Percentiles rank a stretch among this genome's conserved stretches.
phyloP scores from a whole-genome alignment of 371 early-diverging fungal genomes.

The Mortierella sp. region DNA sequence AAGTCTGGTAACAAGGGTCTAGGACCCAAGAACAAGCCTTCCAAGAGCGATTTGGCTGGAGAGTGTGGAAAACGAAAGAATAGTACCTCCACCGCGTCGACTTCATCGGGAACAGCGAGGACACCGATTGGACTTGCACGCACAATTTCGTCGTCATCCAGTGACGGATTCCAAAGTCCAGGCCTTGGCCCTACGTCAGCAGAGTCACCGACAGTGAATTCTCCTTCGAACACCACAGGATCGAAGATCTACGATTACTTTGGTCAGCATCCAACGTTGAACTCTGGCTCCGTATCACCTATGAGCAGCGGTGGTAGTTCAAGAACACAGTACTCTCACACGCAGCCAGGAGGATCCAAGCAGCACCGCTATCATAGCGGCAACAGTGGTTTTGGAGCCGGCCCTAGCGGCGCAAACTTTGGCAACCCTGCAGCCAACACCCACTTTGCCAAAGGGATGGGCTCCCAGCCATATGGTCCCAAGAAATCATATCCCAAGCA shows the following conservation, averaged over 20 bases:
- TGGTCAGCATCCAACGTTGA: slow-evolving; percentile 22
- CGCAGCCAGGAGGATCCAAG: slow-evolving; percentile 20
- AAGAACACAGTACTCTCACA: slow-evolving; percentile 15
- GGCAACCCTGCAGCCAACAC: slow-evolving; percentile 18
- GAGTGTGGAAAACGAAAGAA: slow-evolving; percentile 44
- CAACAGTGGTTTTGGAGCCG: slow-evolving; percentile 28
- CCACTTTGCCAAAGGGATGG: slow-evolving; percentile 31
- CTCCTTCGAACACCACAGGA: slow-evolving; percentile 25
- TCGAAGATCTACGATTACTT: slow-evolving; percentile 42
- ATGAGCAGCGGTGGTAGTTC: slow-evolving; percentile 42
- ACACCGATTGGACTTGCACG: slow-evolving; percentile 34
- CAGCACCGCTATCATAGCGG: slow-evolving; percentile 17
- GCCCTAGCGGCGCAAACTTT: slow-evolving; percentile 19
- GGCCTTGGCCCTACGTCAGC: slow-evolving; percentile 11
- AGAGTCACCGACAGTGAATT: slow-evolving; percentile 36
- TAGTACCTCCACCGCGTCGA: slow-evolving; percentile 30
- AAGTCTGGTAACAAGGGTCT: slow-evolving; percentile 13
- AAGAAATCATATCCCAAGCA: slow-evolving; percentile 24
- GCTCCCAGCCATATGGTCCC: slow-evolving; percentile 24
- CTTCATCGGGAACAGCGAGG: slow-evolving; percentile 15
- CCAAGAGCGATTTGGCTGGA: slow-evolving; percentile 30
- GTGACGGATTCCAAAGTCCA: slow-evolving; percentile 46
- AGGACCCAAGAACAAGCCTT: slow-evolving; percentile 35
- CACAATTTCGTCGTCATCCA: slow-evolving; percentile 45
- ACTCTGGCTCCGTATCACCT: slow-evolving; percentile 37